These are phyloP conservation scores for Leishmania lainsoni DNA, from an alignment of 208 protist genomes.

Conservation along the genomic window DNA sequence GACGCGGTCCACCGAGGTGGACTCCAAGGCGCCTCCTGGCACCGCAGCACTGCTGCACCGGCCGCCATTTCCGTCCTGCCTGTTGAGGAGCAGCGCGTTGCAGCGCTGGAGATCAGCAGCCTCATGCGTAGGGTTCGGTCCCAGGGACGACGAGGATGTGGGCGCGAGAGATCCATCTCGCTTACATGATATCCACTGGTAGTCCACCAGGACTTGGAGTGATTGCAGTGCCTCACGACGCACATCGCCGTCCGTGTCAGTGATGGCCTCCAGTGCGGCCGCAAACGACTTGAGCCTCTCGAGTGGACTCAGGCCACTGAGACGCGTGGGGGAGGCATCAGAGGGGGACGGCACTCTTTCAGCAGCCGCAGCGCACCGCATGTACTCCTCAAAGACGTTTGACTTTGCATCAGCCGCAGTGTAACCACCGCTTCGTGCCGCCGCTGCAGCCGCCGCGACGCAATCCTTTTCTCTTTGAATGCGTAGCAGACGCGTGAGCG, in stretches of 20 bases:
- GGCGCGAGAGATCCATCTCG: background rate
- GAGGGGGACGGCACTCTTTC: background rate
- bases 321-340: background rate
- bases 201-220: conserved; percentile 41
- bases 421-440: background rate
- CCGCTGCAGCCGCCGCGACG: conserved; percentile 3
- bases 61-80: background rate
- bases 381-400: conserved; percentile 30
- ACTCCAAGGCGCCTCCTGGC: background rate
- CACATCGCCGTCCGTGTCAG: conserved; percentile 76
- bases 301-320: conserved; percentile 40
- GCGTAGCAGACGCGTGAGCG: conserved; percentile 45
- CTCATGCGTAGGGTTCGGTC: conserved; percentile 7
- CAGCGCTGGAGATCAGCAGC: conserved; percentile 20
- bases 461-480: conserved; percentile 25
- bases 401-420: background rate
- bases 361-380: conserved; percentile 7
- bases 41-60: background rate
- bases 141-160: background rate
- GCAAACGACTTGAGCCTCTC: conserved; percentile 59
- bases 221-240: conserved; percentile 48
- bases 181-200: conserved; percentile 31
- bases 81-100: conserved; percentile 16
- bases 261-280: conserved; percentile 67
- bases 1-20: conserved; percentile 37